These are phyloP conservation scores for Aureobasidium leucospermi DNA, from an alignment of 2,329 filamentous ascomycete species.

Conservation along the genomic window DNA sequence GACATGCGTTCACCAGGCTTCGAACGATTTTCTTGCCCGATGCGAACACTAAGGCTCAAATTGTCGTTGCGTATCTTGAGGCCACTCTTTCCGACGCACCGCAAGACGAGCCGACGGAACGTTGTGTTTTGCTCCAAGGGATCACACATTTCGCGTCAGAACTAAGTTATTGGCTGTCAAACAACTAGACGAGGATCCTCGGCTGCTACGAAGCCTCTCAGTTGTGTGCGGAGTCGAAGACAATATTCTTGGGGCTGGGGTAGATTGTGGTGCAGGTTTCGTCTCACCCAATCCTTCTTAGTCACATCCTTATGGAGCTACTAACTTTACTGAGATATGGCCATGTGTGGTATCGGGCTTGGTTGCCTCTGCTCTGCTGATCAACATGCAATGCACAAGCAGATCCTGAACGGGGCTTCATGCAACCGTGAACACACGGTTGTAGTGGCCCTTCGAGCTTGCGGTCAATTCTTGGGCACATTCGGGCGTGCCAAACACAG, in stretches of 20 bases:
- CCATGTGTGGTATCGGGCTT: neutral
- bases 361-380: neutral
- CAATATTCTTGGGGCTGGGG: neutral
- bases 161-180: neutral
- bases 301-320: neutral
- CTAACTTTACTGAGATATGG: neutral
- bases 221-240: neutral
- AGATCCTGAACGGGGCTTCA: neutral
- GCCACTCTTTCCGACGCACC: neutral
- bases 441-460: neutral
- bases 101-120: conserved; percentile 1
- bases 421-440: neutral
- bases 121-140: neutral
- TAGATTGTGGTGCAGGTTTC: neutral
- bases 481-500: neutral
- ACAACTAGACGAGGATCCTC: neutral
- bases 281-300: neutral
- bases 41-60: neutral
- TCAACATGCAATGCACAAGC: neutral
- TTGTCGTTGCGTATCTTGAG: neutral
- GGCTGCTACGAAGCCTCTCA: neutral
- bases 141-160: neutral
- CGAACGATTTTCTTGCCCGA: neutral
- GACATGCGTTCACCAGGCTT: neutral
- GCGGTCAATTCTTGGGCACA: neutral